Conservation (phyloP, 257 asterid genomes). For the Capsicum pubescens region DNA sequence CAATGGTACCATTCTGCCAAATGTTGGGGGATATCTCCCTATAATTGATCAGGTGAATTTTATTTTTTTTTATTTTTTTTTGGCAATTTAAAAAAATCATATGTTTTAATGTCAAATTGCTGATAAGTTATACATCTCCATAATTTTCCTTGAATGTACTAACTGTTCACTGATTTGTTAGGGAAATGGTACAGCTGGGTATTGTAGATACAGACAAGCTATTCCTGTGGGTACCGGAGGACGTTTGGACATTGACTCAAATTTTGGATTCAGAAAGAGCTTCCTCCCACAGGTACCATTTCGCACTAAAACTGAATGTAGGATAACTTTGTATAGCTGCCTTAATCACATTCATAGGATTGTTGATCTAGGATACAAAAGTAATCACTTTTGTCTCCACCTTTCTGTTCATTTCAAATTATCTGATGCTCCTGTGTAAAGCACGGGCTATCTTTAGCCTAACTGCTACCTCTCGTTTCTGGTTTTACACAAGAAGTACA, state of each 20-base stretch:
- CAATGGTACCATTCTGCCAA: slow-evolving; percentile 67
- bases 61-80: not conserved
- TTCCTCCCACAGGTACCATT: slow-evolving; percentile 79
- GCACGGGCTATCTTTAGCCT: not conserved
- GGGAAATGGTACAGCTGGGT: slow-evolving; percentile 78
- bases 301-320: not conserved
- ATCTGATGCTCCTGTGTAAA: not conserved
- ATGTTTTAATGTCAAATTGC: not conserved
- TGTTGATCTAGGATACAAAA: not conserved
- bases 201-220: slow-evolving; percentile 86
- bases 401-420: not conserved
- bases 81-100: not conserved
- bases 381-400: not conserved
- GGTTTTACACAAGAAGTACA: not conserved
- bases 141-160: not conserved
- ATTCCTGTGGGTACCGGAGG: slow-evolving; percentile 82
- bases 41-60: slow-evolving; percentile 73
- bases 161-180: slow-evolving; percentile 30
- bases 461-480: not conserved
- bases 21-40: slow-evolving; percentile 92
- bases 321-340: not conserved
- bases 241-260: slow-evolving; percentile 66
- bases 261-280: slow-evolving; percentile 69
- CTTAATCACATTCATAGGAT: not conserved
- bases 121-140: not conserved